Conservation (phyloP, 768 basidiomycete genomes). For the Lentinula sp. region DNA sequence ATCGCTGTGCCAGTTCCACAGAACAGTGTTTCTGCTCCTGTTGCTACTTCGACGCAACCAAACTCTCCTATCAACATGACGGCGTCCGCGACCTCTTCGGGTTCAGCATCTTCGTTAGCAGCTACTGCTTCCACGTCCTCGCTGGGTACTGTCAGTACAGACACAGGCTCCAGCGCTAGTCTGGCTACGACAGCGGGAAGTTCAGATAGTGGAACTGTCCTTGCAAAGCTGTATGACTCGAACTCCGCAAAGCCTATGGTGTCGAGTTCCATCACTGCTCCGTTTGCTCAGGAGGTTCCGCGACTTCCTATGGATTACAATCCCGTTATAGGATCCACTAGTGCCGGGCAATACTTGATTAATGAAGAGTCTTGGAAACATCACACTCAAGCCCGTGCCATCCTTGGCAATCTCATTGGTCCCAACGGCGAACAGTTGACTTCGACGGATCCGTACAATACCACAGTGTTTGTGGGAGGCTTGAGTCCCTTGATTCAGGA, state of each 20-base stretch:
- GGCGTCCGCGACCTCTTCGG: constrained; percentile 17
- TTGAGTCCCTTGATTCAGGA: constrained; percentile 84
- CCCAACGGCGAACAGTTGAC: constrained; percentile 84
- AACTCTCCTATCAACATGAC: constrained; percentile 18
- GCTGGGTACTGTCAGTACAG: constrained; percentile 44
- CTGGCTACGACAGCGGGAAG: constrained; percentile 45
- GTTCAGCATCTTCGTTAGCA: constrained; percentile 28
- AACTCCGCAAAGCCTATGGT: constrained; percentile 21
- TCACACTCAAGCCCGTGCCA: constrained; percentile 76
- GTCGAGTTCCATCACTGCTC: constrained; percentile 11
- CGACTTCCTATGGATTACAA: constrained; percentile 5
- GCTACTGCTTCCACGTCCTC: constrained; percentile 23
- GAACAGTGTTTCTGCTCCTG: constrained; percentile 65
- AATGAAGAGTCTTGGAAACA: constrained; percentile 82
- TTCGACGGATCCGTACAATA: constrained; percentile 92
- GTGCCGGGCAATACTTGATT: constrained; percentile 48
- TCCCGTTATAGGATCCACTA: constrained; percentile 19
- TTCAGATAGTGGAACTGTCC: constrained; percentile 28
- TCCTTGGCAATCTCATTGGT: constrained; percentile 77
- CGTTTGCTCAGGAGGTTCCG: not conserved
- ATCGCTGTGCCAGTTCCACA: constrained; percentile 44
- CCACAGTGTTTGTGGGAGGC: constrained; percentile 93
- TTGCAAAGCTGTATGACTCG: constrained; percentile 42
- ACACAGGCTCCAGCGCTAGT: constrained; percentile 41
- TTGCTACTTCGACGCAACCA: constrained; percentile 42